Evolutionary conservation across 2,329 filamentous ascomycete species (phyloP).

Genomic region (Massarina eburnea): DNA sequence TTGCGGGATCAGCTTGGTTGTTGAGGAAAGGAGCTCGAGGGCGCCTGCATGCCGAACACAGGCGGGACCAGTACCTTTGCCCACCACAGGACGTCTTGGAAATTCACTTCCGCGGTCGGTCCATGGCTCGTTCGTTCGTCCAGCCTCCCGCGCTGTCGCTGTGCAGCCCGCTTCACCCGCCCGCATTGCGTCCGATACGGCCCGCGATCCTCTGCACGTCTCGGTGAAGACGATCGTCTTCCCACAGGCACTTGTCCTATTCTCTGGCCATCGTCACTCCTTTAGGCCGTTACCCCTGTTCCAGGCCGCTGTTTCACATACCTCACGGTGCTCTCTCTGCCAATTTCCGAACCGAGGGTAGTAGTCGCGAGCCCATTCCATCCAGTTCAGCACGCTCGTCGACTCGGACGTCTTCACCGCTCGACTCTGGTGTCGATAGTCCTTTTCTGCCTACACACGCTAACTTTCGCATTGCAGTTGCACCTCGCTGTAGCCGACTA

Average conservation of each 20-base stretch:
- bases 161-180: neutral
- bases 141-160: neutral
- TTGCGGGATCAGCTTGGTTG: neutral
- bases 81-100: neutral
- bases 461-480: conserved; percentile 1
- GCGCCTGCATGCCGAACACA: conserved; percentile 17
- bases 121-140: neutral
- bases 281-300: neutral
- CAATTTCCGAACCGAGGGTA: conserved; percentile 5
- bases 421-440: conserved; percentile 13
- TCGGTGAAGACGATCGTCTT: neutral
- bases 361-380: conserved; percentile 16
- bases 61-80: no score
- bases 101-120: conserved; percentile 10
- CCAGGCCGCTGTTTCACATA: neutral
- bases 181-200: neutral
- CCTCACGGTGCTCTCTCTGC: neutral
- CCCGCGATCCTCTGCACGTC: neutral
- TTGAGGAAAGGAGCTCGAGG: conserved; percentile 8
- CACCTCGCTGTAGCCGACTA: conserved; percentile 15
- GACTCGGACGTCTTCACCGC: conserved; percentile 2
- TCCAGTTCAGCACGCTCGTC: neutral
- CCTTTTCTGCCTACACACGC: conserved; percentile 4
- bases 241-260: neutral
- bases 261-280: neutral